A percentile compares a stretch with the other conserved stretches of the same genome.
These are phyloP conservation scores for Tribonema minus DNA, from an alignment of 108 stramenopile genomes.

Conservation along the genomic window DNA sequence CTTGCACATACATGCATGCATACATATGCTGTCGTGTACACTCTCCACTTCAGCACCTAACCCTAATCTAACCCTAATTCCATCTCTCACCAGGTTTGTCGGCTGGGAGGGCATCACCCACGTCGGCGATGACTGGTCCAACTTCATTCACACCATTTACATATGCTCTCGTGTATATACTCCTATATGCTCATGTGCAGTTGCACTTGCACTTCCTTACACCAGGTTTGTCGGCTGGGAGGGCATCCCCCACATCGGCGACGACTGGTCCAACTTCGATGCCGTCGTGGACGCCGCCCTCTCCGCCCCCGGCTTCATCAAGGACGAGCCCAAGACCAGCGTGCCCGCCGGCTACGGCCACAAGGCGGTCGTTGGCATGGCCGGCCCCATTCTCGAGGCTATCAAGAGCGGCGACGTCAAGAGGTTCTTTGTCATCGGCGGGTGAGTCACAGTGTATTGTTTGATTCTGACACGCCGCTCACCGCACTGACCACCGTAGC, in stretches of 20 bases:
- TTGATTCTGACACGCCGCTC: not conserved
- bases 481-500: no score
- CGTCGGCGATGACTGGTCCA: not conserved
- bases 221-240: constrained; percentile 67
- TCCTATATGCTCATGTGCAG: not conserved
- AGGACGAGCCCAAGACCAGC: constrained; percentile 59
- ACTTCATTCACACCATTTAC: not conserved
- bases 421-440: constrained; percentile 73
- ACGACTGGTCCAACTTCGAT: constrained; percentile 63
- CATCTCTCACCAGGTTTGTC: no score
- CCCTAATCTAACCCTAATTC: no score
- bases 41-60: no score
- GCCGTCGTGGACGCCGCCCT: constrained; percentile 66
- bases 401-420: constrained; percentile 51
- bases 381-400: not conserved
- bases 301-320: constrained; percentile 63
- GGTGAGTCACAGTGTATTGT: constrained; percentile 68
- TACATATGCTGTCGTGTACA: no score
- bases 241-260: constrained; percentile 64
- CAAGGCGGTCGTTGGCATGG: constrained; percentile 37
- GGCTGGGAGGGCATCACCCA: no score
- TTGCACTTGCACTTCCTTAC: not conserved
- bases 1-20: no score
- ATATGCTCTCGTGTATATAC: not conserved
- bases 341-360: constrained; percentile 75